Evolutionary conservation across 1,284 basidiomycete genomes (phyloP).

Genomic region (Leucoagaricus sp.): DNA sequence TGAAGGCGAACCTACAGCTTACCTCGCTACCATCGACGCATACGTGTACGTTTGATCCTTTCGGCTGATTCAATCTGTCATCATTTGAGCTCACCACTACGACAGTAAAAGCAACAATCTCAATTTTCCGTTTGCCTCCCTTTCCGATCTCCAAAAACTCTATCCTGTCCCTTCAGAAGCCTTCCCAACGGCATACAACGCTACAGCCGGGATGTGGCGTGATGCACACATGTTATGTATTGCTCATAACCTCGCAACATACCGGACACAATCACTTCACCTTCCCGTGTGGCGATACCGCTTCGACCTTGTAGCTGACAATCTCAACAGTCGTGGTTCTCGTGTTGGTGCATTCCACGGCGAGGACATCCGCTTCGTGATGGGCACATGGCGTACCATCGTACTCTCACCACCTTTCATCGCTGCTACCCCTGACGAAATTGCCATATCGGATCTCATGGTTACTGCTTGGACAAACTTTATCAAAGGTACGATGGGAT

Average conservation of each 20-base stretch:
- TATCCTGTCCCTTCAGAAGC: conserved; percentile 30
- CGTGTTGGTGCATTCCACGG: conserved; percentile 45
- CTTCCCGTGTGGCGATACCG: conserved; percentile 45
- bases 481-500: conserved; percentile 36
- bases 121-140: conserved; percentile 39
- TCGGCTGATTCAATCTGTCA: neutral
- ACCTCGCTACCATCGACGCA: conserved; percentile 34
- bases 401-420: conserved; percentile 31
- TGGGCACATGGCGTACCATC: conserved; percentile 37
- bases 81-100: conserved; percentile 12
- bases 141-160: conserved; percentile 22
- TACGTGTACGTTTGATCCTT: conserved; percentile 31
- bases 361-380: conserved; percentile 43
- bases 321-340: conserved; percentile 42
- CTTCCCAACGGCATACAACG: conserved; percentile 34
- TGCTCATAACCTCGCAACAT: conserved; percentile 40
- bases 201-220: conserved; percentile 40
- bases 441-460: conserved; percentile 41
- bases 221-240: conserved; percentile 49
- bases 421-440: conserved; percentile 37
- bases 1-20: conserved; percentile 43
- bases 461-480: conserved; percentile 49
- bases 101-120: conserved; percentile 43
- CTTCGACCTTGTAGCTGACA: conserved; percentile 42
- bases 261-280: conserved; percentile 33